Evolutionary conservation across 1,284 basidiomycete genomes (phyloP).

Genomic region (Ganoderma boninense): DNA sequence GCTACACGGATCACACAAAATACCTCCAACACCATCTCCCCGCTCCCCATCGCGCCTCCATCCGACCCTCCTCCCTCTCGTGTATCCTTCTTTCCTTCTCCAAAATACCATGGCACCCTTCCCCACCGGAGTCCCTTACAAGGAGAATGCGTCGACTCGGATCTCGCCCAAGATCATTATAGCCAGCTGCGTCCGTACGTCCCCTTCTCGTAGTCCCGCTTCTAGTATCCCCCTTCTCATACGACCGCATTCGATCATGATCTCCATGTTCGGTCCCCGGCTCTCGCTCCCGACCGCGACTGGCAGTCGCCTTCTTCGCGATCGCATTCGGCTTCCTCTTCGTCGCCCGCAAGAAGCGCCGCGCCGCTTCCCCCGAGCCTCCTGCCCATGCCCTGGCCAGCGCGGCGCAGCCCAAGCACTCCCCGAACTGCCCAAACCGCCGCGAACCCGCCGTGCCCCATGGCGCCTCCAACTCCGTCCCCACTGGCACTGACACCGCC

Average conservation of each 20-base stretch:
- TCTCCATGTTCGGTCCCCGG: no score
- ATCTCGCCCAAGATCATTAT: slow-evolving; percentile 3
- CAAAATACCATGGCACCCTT: not conserved
- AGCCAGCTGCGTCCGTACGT: not conserved
- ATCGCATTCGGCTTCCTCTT: not conserved
- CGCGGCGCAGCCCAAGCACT: not conserved
- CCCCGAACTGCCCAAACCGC: not conserved
- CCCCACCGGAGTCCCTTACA: not conserved
- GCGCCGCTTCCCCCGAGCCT: not conserved
- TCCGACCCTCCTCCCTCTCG: not conserved
- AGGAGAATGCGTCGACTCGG: not conserved
- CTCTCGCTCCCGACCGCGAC: not conserved
- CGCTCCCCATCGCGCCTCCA: not conserved
- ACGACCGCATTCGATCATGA: not conserved
- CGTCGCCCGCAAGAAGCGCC: not conserved
- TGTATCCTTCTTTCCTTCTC: no score
- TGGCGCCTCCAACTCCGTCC: no score
- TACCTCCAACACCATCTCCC: not conserved
- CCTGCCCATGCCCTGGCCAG: not conserved
- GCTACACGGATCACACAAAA: not conserved
- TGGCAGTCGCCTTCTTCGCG: not conserved
- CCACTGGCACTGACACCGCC: no score
- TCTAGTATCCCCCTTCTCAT: not conserved
- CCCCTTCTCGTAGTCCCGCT: not conserved
- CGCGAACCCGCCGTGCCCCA: not conserved